phyloP scores from a whole-genome alignment of 1,284 basidiomycete genomes.

The Trametes sp. region DNA sequence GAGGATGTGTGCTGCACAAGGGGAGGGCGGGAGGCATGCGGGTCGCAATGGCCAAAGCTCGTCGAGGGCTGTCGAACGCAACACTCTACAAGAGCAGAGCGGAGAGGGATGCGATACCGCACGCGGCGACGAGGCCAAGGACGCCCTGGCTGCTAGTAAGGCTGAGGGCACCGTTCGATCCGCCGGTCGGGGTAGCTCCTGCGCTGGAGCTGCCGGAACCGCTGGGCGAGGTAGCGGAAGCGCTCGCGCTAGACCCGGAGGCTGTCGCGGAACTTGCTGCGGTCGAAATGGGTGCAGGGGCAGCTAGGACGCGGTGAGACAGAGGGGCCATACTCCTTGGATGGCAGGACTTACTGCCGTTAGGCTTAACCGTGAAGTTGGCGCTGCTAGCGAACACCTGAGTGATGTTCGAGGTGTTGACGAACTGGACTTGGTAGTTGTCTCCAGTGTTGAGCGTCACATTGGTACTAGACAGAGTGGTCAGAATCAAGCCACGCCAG shows the following conservation, averaged over 20 bases:
- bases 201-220: slow-evolving; percentile 11
- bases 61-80: background rate
- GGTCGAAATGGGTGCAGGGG: slow-evolving; percentile 23
- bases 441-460: slow-evolving; percentile 46
- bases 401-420: slow-evolving; percentile 50
- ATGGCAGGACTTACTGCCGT: slow-evolving; percentile 44
- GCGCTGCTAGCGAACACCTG: slow-evolving; percentile 52
- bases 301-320: background rate
- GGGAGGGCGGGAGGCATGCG: slow-evolving; percentile 8
- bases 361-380: slow-evolving; percentile 48
- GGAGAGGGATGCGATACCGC: slow-evolving; percentile 38
- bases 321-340: background rate
- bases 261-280: slow-evolving; percentile 19
- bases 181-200: slow-evolving; percentile 11
- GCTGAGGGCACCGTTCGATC: slow-evolving; percentile 22
- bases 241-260: slow-evolving; percentile 8
- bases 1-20: slow-evolving; percentile 33
- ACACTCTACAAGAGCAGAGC: slow-evolving; percentile 36
- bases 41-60: slow-evolving; percentile 7
- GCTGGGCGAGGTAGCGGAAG: slow-evolving; percentile 7
- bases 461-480: slow-evolving; percentile 37
- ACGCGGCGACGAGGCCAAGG: slow-evolving; percentile 35
- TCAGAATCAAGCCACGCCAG: background rate
- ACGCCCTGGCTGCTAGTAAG: slow-evolving; percentile 26
- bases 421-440: slow-evolving; percentile 53